Conservation (phyloP, 23 red algal genomes). For the Agarophyton chilense region DNA sequence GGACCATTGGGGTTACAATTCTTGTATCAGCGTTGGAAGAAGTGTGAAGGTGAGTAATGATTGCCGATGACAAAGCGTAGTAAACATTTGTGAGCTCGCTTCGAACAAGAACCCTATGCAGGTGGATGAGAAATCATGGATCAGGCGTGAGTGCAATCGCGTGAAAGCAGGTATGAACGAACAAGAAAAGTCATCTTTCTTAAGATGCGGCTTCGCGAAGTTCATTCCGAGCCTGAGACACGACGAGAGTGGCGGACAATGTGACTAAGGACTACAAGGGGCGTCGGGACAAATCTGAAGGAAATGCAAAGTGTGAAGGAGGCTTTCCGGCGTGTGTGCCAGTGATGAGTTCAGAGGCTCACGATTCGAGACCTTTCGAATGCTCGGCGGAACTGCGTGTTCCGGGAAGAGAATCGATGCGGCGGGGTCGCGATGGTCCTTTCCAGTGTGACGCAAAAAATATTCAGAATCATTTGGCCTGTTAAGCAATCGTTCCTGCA, state of each 20-base stretch:
- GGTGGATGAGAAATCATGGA: background rate
- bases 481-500: no score
- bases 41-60: background rate
- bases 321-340: conserved; percentile 56
- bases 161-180: conserved; percentile 18
- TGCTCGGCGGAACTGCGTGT: no score
- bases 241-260: conserved; percentile 38
- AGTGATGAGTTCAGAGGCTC: conserved; percentile 55
- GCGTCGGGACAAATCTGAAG: background rate
- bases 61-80: conserved; percentile 19
- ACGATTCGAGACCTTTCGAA: no score
- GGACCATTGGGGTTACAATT: background rate
- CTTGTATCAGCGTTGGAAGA: conserved; percentile 20
- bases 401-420: no score
- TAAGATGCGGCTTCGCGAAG: background rate
- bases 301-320: conserved; percentile 8
- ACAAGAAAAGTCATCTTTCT: background rate
- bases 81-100: conserved; percentile 1
- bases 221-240: conserved; percentile 2
- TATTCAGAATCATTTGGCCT: no score
- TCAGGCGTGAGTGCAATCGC: conserved; percentile 7
- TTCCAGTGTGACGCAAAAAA: no score
- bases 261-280: conserved; percentile 1
- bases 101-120: conserved; percentile 28
- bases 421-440: no score